Evolutionary conservation across 192 early-diverging fungal genomes (phyloP), one percentile per base, ranked within the genome.

Genomic region (Chytriomyces confervae): DNA sequence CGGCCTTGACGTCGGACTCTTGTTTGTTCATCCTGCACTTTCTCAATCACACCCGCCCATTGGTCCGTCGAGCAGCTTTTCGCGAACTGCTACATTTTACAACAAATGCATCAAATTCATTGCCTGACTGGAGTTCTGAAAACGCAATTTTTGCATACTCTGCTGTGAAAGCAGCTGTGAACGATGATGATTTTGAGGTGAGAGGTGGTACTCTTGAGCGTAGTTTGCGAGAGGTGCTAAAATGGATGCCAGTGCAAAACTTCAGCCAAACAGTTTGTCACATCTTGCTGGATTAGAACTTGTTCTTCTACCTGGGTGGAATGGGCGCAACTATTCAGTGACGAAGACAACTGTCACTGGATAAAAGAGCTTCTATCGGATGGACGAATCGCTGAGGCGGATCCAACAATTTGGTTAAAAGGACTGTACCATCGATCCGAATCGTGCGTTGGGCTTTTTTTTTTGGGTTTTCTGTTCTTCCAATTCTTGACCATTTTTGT

Each of bases 371-470:
- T 36, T 36, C 36, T 36, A 36, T 36, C 36, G 4, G 36, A 36
- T 0, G 36, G 36, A 36, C 36, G 36, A 0, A 36, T 36, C 36
- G 36, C 36, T 36, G 4, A 36, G 0, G 36, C 4, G 36, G 36
- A 36, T 36, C 36, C 36, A 36, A 36, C 36, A 36, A 43, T 74
- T 0, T 74, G 61, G 57, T 13, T 74, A 18, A 61, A 63, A 23
- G 72, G 72, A 62, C 13, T 74, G 44, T 74, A 43, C 44, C 72
- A 74, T 27, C 23, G 72, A 4, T 45, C 24, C 20, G 61, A 61
- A 62, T 24, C 24, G 72, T 74, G 47, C 36, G 36, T 36, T 36
- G 36, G 36, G 36, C 24, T 27, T 36, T 36, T 27, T 36, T 36
- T 36, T 36, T 36, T 36, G 3, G 0, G 36, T 36, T 36, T 2